These are phyloP conservation scores for Mycosphaerella arachidis DNA, from an alignment of 2,329 filamentous ascomycete species.

Conservation along the genomic window DNA sequence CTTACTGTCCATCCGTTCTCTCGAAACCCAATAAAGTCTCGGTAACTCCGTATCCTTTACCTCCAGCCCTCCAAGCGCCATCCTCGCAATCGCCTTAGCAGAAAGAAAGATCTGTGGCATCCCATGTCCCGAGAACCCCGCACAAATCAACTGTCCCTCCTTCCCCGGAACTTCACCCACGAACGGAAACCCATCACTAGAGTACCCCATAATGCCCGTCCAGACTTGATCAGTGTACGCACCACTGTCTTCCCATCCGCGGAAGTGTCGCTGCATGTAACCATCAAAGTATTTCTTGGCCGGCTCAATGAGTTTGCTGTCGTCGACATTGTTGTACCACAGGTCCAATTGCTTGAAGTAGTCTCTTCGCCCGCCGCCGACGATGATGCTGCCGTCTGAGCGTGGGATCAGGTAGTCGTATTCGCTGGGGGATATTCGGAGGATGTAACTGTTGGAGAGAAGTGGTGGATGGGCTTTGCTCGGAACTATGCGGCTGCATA, in stretches of 20 bases:
- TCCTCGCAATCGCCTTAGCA: slow-evolving; percentile 18
- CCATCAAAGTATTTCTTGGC: slow-evolving; percentile 44
- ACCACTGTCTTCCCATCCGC: slow-evolving; percentile 45
- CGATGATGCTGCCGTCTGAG: slow-evolving; percentile 43
- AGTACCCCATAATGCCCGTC: slow-evolving; percentile 39
- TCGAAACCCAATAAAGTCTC: slow-evolving; percentile 15
- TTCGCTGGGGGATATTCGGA: slow-evolving; percentile 17
- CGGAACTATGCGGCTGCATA: slow-evolving; percentile 45
- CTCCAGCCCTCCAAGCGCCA: slow-evolving; percentile 10
- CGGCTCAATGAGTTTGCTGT: slow-evolving; percentile 42
- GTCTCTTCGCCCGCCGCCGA: slow-evolving; percentile 39
- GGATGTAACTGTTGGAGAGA: slow-evolving; percentile 28
- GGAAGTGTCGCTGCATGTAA: slow-evolving; percentile 48
- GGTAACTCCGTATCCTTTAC: slow-evolving; percentile 18
- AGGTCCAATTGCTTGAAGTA: slow-evolving; percentile 23
- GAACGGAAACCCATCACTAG: slow-evolving; percentile 20
- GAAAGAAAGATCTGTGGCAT: slow-evolving; percentile 24
- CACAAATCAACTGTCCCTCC: slow-evolving; percentile 20
- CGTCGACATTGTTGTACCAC: slow-evolving; percentile 48
- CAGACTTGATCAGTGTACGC: slow-evolving; percentile 36
- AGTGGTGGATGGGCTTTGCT: slow-evolving; percentile 19
- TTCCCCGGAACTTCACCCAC: slow-evolving; percentile 23
- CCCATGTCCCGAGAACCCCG: slow-evolving; percentile 24
- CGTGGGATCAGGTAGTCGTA: slow-evolving; percentile 43
- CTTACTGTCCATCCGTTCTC: slow-evolving; percentile 14